Conservation (phyloP, 2,329 filamentous ascomycete genomes). For the Plenodomus biglobosus region DNA sequence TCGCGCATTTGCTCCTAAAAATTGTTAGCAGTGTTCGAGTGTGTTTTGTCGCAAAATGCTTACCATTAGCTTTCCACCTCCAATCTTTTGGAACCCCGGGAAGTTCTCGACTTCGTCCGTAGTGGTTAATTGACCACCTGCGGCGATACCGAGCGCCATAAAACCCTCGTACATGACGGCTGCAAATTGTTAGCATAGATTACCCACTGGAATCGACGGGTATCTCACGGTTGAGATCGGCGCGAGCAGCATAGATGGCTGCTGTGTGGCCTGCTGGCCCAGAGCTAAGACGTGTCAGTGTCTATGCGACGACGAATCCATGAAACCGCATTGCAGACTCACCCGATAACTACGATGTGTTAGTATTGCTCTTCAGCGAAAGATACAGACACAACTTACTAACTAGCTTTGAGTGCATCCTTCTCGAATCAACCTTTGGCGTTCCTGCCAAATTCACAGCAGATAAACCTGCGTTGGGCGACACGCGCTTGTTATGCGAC, state of each 20-base stretch:
- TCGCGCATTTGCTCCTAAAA: constrained; percentile 79
- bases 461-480: constrained; percentile 46
- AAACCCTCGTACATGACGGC: constrained; percentile 96
- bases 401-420: constrained; percentile 92
- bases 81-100: constrained; percentile 90
- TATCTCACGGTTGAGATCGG: constrained; percentile 77
- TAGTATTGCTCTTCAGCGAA: constrained; percentile 19
- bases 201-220: too few species aligned
- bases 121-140: constrained; percentile 94
- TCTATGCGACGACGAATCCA: constrained; percentile 31
- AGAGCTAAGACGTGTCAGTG: constrained; percentile 62
- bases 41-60: constrained; percentile 17
- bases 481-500: constrained; percentile 63
- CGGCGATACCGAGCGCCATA: constrained; percentile 93
- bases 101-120: constrained; percentile 99
- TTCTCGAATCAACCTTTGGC: constrained; percentile 49
- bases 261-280: constrained; percentile 97
- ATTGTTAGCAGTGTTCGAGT: constrained; percentile 12
- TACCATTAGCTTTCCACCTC: constrained; percentile 84
- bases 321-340: constrained; percentile 29
- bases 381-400: constrained; percentile 59
- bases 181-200: constrained; percentile 37
- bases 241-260: constrained; percentile 91
- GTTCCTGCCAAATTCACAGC: constrained; percentile 35
- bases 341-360: constrained; percentile 41